phyloP scores from a whole-genome alignment of 2,329 filamentous ascomycete genomes.

The Diaporthe vexans region DNA sequence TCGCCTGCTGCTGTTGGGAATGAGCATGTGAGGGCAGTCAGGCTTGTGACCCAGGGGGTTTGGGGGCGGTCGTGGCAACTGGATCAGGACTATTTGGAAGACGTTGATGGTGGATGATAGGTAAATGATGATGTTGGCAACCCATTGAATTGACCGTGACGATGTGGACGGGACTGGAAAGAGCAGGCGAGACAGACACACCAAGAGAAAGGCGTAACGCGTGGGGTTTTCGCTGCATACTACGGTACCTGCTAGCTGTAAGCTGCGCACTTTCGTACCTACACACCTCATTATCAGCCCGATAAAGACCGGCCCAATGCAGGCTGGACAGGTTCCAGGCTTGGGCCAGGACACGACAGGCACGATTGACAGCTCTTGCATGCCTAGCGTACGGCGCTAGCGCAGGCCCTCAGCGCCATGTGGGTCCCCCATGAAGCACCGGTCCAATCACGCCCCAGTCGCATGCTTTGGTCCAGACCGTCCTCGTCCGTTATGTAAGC shows the following conservation, averaged over 20 bases:
- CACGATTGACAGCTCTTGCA: constrained; percentile 31
- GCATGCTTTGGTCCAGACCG: constrained; percentile 22
- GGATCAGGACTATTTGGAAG: neutral
- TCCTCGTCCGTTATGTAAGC: constrained; percentile 12
- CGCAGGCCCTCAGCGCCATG: constrained; percentile 29
- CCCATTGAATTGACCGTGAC: neutral
- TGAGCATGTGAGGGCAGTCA: neutral
- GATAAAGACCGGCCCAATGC: constrained; percentile 12
- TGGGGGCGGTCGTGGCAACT: neutral
- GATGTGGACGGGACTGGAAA: constrained; percentile 1
- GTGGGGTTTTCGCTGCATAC: constrained; percentile 14
- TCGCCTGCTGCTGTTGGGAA: neutral
- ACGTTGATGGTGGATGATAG: neutral
- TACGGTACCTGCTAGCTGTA: neutral
- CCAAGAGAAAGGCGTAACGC: constrained; percentile 13
- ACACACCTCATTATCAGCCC: neutral
- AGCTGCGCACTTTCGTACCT: neutral
- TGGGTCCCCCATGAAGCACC: neutral
- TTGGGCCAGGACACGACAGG: constrained; percentile 24
- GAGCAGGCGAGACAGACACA: neutral
- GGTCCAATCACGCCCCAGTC: constrained; percentile 7
- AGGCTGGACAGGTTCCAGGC: constrained; percentile 18
- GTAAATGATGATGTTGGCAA: neutral
- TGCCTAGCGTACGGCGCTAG: constrained; percentile 29
- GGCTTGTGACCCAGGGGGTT: neutral